phyloP scores from a whole-genome alignment of 495 filamentous ascomycete genomes.

The Neurospora sp. region DNA sequence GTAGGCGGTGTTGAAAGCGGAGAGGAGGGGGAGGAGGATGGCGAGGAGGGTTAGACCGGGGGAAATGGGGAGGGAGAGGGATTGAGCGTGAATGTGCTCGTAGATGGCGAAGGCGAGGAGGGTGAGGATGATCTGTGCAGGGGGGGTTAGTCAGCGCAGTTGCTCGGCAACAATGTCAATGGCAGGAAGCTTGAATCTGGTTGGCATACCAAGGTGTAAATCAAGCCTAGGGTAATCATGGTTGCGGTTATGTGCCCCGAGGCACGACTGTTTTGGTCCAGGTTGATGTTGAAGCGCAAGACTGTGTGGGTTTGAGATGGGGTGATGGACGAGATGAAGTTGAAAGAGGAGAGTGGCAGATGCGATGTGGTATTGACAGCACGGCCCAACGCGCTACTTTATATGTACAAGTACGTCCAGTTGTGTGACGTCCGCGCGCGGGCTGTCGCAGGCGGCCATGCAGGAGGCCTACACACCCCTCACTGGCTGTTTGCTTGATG shows the following conservation, averaged over 20 bases:
- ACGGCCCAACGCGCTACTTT: neutral
- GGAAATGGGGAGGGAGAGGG: conserved; percentile 42
- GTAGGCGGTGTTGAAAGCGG: conserved; percentile 27
- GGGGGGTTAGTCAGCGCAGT: neutral
- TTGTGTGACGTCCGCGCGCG: neutral
- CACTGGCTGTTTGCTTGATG: neutral
- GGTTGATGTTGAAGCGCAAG: neutral
- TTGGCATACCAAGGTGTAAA: conserved; percentile 3
- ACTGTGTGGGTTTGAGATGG: neutral
- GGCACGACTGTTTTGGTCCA: neutral
- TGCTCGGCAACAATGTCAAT: neutral
- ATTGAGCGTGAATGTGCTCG: conserved; percentile 34
- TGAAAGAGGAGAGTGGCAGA: neutral
- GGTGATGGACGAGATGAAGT: neutral
- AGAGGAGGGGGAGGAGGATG: conserved; percentile 41
- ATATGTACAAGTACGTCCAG: neutral
- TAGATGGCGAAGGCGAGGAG: conserved; percentile 29
- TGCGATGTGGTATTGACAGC: neutral
- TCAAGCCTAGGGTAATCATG: conserved; percentile 1
- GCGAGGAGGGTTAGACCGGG: conserved; percentile 35
- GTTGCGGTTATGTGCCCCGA: neutral
- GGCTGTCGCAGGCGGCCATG: neutral
- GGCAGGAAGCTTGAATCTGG: neutral
- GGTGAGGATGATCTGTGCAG: conserved; percentile 9
- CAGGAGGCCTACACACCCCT: neutral